Evolutionary conservation across 257 asterid genomes (phyloP).

Genomic region (Rhazya stricta): DNA sequence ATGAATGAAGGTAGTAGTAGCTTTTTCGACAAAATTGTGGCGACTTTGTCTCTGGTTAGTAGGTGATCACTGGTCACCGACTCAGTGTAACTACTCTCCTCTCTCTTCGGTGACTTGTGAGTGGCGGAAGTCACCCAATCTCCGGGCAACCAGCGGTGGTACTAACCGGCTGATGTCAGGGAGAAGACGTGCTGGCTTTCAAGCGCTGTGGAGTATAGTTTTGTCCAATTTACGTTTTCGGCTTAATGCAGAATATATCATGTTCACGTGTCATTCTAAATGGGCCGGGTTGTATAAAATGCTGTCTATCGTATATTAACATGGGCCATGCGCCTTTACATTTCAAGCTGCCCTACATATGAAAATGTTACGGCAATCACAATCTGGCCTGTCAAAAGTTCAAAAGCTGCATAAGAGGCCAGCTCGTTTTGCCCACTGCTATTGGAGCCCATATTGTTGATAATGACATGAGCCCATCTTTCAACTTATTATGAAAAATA

Average conservation of each 20-base stretch:
- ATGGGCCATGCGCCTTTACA: neutral
- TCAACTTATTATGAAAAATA: no score
- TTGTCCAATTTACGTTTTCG: no score
- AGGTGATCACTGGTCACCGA: neutral
- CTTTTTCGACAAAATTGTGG: neutral
- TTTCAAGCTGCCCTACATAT: no score
- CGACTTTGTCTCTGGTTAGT: slow-evolving; percentile 9
- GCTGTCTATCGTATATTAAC: neutral
- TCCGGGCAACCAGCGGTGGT: neutral
- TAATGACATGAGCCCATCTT: no score
- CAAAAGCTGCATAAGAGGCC: no score
- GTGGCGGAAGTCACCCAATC: neutral
- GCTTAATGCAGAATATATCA: no score
- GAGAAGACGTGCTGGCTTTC: no score
- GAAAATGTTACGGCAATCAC: neutral
- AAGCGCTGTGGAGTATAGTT: no score
- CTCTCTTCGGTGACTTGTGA: neutral
- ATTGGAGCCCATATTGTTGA: no score
- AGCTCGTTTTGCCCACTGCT: no score
- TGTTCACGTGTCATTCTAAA: neutral
- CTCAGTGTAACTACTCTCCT: no score
- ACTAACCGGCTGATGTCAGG: no score
- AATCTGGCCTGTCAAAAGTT: neutral
- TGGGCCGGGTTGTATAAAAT: neutral
- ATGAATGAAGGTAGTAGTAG: neutral